phyloP scores from a whole-genome alignment of 768 basidiomycete genomes.

The Termitomyces sp. region DNA sequence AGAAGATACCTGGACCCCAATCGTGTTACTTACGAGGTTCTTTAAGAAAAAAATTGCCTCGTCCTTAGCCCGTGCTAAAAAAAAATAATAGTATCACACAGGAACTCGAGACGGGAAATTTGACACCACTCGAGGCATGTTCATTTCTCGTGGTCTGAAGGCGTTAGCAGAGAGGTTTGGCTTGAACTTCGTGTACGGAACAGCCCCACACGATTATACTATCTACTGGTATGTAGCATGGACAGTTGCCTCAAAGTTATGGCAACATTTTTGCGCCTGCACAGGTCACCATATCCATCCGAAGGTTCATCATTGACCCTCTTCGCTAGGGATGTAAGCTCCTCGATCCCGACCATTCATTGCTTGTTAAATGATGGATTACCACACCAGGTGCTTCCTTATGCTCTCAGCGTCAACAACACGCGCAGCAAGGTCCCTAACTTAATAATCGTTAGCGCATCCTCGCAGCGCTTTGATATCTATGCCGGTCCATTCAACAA shows the following conservation, averaged over 20 bases:
- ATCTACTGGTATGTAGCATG: constrained; percentile 42
- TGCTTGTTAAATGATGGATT: background rate
- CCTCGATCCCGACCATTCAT: background rate
- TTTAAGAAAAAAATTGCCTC: constrained; percentile 1
- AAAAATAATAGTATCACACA: constrained; percentile 56
- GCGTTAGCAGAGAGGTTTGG: constrained; percentile 54
- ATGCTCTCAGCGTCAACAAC: constrained; percentile 57
- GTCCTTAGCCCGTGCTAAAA: background rate
- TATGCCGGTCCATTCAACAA: constrained; percentile 68
- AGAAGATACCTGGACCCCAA: constrained; percentile 80
- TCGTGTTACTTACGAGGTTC: constrained; percentile 65
- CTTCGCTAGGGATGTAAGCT: constrained; percentile 40
- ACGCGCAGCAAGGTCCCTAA: constrained; percentile 52
- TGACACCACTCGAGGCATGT: constrained; percentile 49
- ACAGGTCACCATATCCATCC: constrained; percentile 58
- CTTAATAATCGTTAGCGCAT: constrained; percentile 62
- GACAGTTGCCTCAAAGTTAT: background rate
- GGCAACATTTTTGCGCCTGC: constrained; percentile 1
- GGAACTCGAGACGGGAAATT: constrained; percentile 43
- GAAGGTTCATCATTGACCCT: constrained; percentile 54
- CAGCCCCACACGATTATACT: constrained; percentile 72
- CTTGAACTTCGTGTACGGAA: constrained; percentile 59
- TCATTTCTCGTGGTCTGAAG: constrained; percentile 51
- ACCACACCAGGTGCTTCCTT: constrained; percentile 41
- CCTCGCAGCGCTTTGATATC: constrained; percentile 60